Base-by-base conservation (phyloP, 257 asterid genomes). In the Solanum appendiculatum region DNA sequence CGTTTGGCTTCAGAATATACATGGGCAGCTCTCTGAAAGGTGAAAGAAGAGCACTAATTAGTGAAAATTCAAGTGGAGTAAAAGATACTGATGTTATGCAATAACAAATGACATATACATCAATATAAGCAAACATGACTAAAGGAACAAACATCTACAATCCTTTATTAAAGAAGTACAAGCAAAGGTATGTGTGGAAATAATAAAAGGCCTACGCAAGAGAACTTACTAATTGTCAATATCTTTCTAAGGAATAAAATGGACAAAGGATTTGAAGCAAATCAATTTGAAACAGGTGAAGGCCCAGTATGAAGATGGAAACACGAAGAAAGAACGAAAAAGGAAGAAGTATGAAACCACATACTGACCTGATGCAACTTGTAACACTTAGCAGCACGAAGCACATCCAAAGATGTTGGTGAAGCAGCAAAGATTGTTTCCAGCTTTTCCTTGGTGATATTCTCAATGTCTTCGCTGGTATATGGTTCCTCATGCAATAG, bases 1-100 rank as follows among this genome's bases (percentile, higher is more conserved):
- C 99, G 98, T 60, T 93, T 95, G 88, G 98, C 98, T 91, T 97
- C 99, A 7, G 99, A 94, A 89, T 93, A 97, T 9, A 96, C 99
- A 70, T 97, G 99, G 86, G 93, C 93, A 86, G 99, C 98, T 90
- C 99, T 92, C 99, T 96, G 95, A 48, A 93, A 91, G 73, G 66
- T 34, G 9, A 78, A 80, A 48, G 54, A 10, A 48, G 51, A 86
- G 82, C 46, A 54, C 42, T 48, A 80, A 16, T 46, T 80, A 29
- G 66, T 80, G 42, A 75, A 56, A 42, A 56, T 33, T 60, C 64
- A 46, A 14, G 75, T 40, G 40, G 33, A 20, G 37, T 66, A 83
- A 48, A 31, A 40, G 73, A 86, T 34, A 51, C 68, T 85, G 16
- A 44, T 31, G 23, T 68, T 44, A 85, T 68, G 68, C 29, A 29